Conservation (phyloP, 2,329 filamentous ascomycete genomes). For the Orbilia oligospora region DNA sequence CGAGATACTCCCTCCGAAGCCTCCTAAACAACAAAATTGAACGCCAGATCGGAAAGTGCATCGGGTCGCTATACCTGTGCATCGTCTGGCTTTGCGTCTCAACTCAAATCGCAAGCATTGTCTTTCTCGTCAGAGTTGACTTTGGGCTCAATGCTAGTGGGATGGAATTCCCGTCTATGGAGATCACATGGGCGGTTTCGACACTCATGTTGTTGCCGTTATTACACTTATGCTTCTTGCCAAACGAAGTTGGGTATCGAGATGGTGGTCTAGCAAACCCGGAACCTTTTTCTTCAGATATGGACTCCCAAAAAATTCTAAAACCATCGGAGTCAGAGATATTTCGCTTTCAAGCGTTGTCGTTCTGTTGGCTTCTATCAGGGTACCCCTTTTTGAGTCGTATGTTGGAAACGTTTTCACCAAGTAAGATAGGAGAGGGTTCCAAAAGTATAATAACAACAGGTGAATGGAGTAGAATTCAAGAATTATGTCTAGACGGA, state of each 20-base stretch:
- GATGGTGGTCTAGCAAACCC: neutral
- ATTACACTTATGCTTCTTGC: conserved; percentile 28
- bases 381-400: conserved; percentile 42
- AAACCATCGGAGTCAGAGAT: conserved; percentile 1
- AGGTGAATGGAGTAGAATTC: conserved; percentile 26
- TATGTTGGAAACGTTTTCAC: conserved; percentile 39
- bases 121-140: conserved; percentile 27
- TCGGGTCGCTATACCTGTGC: conserved; percentile 18
- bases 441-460: conserved; percentile 6
- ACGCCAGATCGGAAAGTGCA: conserved; percentile 23
- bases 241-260: conserved; percentile 6
- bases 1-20: neutral
- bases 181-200: conserved; percentile 45
- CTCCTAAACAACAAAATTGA: conserved; percentile 18
- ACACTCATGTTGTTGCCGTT: conserved; percentile 27
- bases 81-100: conserved; percentile 38
- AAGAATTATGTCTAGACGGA: conserved; percentile 16
- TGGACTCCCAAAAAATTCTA: neutral
- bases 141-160: conserved; percentile 27
- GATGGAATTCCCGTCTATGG: conserved; percentile 40
- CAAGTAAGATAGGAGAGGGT: conserved; percentile 33
- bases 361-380: conserved; percentile 41
- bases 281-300: neutral
- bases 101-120: conserved; percentile 37
- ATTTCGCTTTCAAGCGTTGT: conserved; percentile 24